These are phyloP conservation scores for Pichiaceae sp. DNA, from an alignment of 1,139 yeast species.

Conservation along the genomic window DNA sequence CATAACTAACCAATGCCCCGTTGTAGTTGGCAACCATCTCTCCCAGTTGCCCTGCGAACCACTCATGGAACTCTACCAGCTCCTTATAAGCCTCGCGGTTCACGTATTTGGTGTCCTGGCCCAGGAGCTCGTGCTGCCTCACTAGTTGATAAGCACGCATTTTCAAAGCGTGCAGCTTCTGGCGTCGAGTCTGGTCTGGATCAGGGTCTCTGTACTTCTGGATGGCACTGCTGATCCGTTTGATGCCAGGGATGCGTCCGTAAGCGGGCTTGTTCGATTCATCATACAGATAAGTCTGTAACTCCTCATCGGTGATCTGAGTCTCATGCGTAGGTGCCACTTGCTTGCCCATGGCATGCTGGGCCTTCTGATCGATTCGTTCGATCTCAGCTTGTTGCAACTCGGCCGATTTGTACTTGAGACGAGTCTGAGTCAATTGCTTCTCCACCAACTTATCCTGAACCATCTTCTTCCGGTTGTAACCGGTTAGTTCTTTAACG, in stretches of 20 bases:
- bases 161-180: constrained; percentile 33
- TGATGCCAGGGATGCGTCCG: constrained; percentile 32
- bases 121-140: constrained; percentile 40
- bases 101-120: constrained; percentile 36
- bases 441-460: constrained; percentile 56
- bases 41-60: constrained; percentile 20
- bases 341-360: constrained; percentile 13
- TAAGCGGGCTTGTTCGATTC: constrained; percentile 20
- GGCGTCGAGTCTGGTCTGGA: constrained; percentile 47
- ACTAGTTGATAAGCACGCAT: constrained; percentile 36
- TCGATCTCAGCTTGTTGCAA: constrained; percentile 34
- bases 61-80: constrained; percentile 19
- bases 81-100: constrained; percentile 28
- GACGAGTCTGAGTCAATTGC: constrained; percentile 39
- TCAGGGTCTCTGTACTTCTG: constrained; percentile 49
- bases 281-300: constrained; percentile 27
- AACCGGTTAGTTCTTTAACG: constrained; percentile 59
- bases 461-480: constrained; percentile 56
- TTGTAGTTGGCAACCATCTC: constrained; percentile 16
- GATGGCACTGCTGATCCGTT: constrained; percentile 44
- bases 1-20: constrained; percentile 15
- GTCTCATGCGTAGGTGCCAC: constrained; percentile 9
- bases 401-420: constrained; percentile 34
- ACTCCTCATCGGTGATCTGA: constrained; percentile 26
- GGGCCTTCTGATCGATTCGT: constrained; percentile 28